Evolutionary conservation across 1,139 yeast species (phyloP), one percentile per base, ranked within the genome.

Genomic region (Hemisphaericaspora xylofermentans): DNA sequence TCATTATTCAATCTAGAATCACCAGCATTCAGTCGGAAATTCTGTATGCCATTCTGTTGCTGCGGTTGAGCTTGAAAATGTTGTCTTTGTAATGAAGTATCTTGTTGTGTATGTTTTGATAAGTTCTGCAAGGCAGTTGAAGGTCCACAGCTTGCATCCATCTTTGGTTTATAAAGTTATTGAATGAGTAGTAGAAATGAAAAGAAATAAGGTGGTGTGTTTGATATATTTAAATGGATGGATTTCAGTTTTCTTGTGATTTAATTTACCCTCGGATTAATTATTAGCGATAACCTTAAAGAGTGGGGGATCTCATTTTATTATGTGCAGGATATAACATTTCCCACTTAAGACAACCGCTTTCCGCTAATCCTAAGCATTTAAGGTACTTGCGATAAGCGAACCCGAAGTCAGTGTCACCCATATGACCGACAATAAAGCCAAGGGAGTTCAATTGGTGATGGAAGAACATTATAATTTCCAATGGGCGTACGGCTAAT

Each of bases 91-190:
- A 65, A 50, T 7, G 68, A 57, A 28, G 50, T 61, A 43, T 67
- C 71, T 43, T 66, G 48, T 41, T 61, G 67, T 2, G 68, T 45
- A 45, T 66, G 67, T 43, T 63, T 63, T 21, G 61, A 53, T 33
- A 67, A 53, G 51, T 61, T 63, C 43, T 60, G 60, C 31, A 67
- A 51, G 16, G 71, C 71, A 44, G 60, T 67, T 12, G 70, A 56
- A 14, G 71, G 71, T 29, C 71, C 71, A 57, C 73, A 67, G 42
- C 54, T 57, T 26, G 63, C 63, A 39, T 67, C 71, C 73, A 67
- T 67, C 19, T 10, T 42, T n/a, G 27, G 10, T 26, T 29, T 29
- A 18, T 18, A 12, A 12, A 12, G 17, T 18, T 19, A 19, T 19
- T 19, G 22, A 19, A 19, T 6, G 22, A 19, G 8, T 19, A 14